phyloP scores from a whole-genome alignment of 768 basidiomycete species.

The Mycena kentingensis region DNA sequence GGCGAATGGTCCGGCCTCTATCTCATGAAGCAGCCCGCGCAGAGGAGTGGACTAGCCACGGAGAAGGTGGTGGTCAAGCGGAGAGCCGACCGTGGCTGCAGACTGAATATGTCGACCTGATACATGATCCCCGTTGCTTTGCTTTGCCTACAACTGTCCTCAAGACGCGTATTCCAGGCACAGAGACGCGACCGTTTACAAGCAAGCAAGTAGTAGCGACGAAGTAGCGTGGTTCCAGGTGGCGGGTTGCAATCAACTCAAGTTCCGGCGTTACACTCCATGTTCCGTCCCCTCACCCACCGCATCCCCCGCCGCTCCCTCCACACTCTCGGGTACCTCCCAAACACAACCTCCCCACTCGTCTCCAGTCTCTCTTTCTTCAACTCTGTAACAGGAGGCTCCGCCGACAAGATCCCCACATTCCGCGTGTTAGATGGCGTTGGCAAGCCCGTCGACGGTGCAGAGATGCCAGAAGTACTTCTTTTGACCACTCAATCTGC shows the following conservation, averaged over 20 bases:
- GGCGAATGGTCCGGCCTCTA: slow-evolving; percentile 23
- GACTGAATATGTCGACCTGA: not conserved
- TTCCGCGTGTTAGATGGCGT: slow-evolving; percentile 84
- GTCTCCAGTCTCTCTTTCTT: slow-evolving; percentile 74
- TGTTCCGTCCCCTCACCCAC: slow-evolving; percentile 4
- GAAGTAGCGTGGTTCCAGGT: not conserved
- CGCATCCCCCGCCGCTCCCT: slow-evolving; percentile 12
- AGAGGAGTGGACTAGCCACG: slow-evolving; percentile 42
- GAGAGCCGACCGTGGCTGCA: slow-evolving; percentile 15
- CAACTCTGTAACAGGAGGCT: slow-evolving; percentile 70
- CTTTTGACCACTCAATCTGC: not conserved
- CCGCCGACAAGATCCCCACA: slow-evolving; percentile 72
- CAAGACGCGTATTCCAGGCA: too few relatives aligned
- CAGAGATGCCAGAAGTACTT: slow-evolving; percentile 72
- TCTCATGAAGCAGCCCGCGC: slow-evolving; percentile 28
- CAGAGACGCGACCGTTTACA: too few relatives aligned
- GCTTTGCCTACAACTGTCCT: too few relatives aligned
- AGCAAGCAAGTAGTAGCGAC: too few relatives aligned
- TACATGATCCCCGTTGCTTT: not conserved
- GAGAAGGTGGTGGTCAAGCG: slow-evolving; percentile 27
- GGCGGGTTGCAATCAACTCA: not conserved
- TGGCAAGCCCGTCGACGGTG: slow-evolving; percentile 73
- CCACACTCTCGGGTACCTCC: slow-evolving; percentile 32
- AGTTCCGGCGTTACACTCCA: slow-evolving; percentile 3
- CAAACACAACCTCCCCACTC: slow-evolving; percentile 58